Conservation (phyloP, 2,329 filamentous ascomycete species). For the Xylariaceae sp. region DNA sequence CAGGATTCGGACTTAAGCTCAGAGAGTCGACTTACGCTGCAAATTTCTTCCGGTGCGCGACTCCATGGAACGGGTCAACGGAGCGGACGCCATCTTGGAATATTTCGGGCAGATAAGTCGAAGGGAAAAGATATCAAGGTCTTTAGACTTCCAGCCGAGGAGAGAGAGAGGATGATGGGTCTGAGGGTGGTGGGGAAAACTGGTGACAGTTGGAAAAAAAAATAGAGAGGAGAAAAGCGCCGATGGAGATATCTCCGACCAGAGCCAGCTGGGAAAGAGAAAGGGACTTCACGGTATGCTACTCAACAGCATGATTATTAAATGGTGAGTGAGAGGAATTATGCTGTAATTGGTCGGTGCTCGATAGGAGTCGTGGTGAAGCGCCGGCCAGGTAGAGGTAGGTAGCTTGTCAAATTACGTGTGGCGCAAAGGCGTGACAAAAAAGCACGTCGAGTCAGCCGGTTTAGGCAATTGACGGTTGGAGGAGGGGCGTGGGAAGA, state of each 20-base stretch:
- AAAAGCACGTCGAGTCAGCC: conserved; percentile 8
- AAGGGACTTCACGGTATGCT: conserved; percentile 30
- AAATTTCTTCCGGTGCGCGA: conserved; percentile 72
- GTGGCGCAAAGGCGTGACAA: conserved; percentile 9
- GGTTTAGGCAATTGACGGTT: conserved; percentile 9
- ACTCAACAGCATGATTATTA: conserved; percentile 34
- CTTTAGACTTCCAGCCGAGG: neutral
- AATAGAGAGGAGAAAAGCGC: conserved; percentile 2
- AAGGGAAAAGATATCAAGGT: conserved; percentile 7
- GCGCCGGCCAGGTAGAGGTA: neutral
- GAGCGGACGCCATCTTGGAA: conserved; percentile 30
- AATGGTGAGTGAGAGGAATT: conserved; percentile 2
- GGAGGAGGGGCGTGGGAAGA: neutral
- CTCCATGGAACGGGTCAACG: conserved; percentile 56
- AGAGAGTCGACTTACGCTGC: conserved; percentile 60
- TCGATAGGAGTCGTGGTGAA: conserved; percentile 3
- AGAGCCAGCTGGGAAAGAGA: conserved; percentile 30
- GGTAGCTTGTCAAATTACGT: conserved; percentile 4
- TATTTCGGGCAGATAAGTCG: conserved; percentile 15
- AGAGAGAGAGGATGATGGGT: neutral
- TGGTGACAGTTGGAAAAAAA: neutral
- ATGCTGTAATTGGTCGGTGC: conserved; percentile 3
- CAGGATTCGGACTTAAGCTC: neutral
- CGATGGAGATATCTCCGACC: conserved; percentile 24
- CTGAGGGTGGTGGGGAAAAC: neutral